phyloP scores from a whole-genome alignment of 768 basidiomycete genomes.

The Lactarius psammicola region DNA sequence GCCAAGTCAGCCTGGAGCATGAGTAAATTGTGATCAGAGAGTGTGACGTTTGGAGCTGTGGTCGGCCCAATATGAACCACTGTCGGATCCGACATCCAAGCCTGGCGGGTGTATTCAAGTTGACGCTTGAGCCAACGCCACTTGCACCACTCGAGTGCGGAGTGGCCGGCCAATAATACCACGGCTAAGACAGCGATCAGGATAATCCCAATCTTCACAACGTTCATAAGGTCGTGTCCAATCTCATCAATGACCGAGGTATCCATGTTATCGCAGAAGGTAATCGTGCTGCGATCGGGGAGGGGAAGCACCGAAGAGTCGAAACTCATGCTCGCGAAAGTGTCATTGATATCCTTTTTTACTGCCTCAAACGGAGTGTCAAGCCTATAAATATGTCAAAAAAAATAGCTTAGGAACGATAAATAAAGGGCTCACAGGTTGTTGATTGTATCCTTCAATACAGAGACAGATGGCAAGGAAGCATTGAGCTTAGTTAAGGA shows the following conservation, averaged over 20 bases:
- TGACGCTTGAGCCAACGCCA: conserved; percentile 71
- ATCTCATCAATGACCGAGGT: conserved; percentile 84
- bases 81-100: conserved; percentile 74
- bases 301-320: conserved; percentile 73
- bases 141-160: conserved; percentile 83
- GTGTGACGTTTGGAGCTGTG: conserved; percentile 50
- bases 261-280: conserved; percentile 79
- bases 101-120: conserved; percentile 67
- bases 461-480: conserved; percentile 73
- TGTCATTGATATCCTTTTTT: conserved; percentile 87
- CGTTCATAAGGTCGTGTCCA: conserved; percentile 71
- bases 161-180: conserved; percentile 70
- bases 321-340: conserved; percentile 71
- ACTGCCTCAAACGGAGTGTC: conserved; percentile 85
- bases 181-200: conserved; percentile 72
- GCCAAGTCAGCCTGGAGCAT: conserved; percentile 64
- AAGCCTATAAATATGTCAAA: conserved; percentile 46
- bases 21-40: conserved; percentile 76
- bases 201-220: conserved; percentile 75
- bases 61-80: conserved; percentile 43
- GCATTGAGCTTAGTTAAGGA: conserved; percentile 73
- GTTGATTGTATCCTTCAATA: conserved; percentile 67
- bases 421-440: conserved; percentile 52
- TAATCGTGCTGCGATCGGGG: conserved; percentile 62
- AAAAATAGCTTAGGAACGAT: conserved; percentile 2